Evolutionary conservation across 441 rosid genomes (phyloP).

Genomic region (Erodium moschatum): DNA sequence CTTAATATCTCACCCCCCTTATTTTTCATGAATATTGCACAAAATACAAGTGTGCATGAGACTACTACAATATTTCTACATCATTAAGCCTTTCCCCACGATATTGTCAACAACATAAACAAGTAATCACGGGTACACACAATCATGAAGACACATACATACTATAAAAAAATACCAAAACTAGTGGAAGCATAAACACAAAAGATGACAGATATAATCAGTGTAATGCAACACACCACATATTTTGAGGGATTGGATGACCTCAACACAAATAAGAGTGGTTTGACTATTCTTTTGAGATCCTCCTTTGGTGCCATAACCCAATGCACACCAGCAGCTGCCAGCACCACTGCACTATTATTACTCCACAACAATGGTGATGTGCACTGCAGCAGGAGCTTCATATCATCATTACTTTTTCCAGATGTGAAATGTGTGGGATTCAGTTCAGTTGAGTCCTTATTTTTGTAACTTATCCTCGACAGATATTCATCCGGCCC

Average conservation of each 20-base stretch:
- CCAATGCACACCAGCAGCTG: slow-evolving; percentile 95
- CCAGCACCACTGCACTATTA: slow-evolving; percentile 90
- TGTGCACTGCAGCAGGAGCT: slow-evolving; percentile 76
- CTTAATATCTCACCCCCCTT: background rate
- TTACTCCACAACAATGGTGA: slow-evolving; percentile 88
- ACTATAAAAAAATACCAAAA: background rate
- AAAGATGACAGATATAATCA: background rate
- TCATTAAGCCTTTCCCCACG: background rate
- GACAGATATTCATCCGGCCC: slow-evolving; percentile 84
- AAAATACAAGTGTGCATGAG: background rate
- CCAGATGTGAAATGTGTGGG: slow-evolving; percentile 50
- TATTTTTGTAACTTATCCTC: slow-evolving; percentile 38
- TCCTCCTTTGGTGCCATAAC: slow-evolving; percentile 77
- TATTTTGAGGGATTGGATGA: slow-evolving; percentile 80
- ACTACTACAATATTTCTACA: background rate
- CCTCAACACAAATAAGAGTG: slow-evolving; percentile 75
- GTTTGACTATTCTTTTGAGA: slow-evolving; percentile 67
- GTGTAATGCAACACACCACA: slow-evolving; percentile 48
- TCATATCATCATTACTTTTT: slow-evolving; percentile 59
- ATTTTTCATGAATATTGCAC: background rate
- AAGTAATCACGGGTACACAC: background rate
- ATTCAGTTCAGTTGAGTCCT: slow-evolving; percentile 31
- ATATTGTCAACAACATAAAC: background rate
- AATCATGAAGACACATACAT: background rate
- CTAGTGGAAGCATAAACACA: background rate